These are phyloP conservation scores for Xerocomellus amylosporus DNA, from an alignment of 768 basidiomycete species.

Conservation along the genomic window DNA sequence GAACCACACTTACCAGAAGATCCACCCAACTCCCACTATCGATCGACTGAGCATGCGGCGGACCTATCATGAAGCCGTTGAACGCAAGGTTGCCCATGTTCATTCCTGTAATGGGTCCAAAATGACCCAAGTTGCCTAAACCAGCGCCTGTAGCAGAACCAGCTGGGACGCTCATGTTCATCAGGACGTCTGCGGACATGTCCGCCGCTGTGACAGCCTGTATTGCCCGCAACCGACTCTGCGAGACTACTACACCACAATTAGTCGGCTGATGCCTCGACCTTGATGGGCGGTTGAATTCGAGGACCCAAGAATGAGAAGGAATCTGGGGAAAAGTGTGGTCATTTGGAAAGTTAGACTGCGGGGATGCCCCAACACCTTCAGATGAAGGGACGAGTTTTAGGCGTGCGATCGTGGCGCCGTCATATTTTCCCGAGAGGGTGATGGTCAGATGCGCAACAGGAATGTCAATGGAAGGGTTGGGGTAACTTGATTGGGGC, in stretches of 20 bases:
- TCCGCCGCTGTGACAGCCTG: constrained; percentile 54
- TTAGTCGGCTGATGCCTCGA: constrained; percentile 40
- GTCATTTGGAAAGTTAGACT: constrained; percentile 23
- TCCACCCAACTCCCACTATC: constrained; percentile 31
- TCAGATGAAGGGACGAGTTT: constrained; percentile 35
- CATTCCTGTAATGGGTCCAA: constrained; percentile 23
- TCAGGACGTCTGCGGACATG: constrained; percentile 22
- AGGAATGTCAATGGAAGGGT: constrained; percentile 46
- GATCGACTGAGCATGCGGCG: constrained; percentile 21
- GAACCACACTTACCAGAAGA: constrained; percentile 27
- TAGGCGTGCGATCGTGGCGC: constrained; percentile 57
- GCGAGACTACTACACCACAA: constrained; percentile 66
- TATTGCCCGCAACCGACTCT: constrained; percentile 70
- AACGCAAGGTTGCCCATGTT: constrained; percentile 27
- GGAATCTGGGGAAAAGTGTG: constrained; percentile 23
- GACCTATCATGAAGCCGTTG: constrained; percentile 20
- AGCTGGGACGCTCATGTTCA: constrained; percentile 20
- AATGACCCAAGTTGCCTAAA: constrained; percentile 25
- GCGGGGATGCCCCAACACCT: constrained; percentile 7
- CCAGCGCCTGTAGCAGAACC: constrained; percentile 13
- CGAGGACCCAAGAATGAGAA: constrained; percentile 58
- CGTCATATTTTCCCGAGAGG: constrained; percentile 41
- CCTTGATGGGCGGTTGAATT: constrained; percentile 51
- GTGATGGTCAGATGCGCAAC: constrained; percentile 44
- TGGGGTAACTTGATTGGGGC: constrained; percentile 14